Evolutionary conservation across 2,329 filamentous ascomycete genomes (phyloP).

Genomic region (Metarhizium rileyi): DNA sequence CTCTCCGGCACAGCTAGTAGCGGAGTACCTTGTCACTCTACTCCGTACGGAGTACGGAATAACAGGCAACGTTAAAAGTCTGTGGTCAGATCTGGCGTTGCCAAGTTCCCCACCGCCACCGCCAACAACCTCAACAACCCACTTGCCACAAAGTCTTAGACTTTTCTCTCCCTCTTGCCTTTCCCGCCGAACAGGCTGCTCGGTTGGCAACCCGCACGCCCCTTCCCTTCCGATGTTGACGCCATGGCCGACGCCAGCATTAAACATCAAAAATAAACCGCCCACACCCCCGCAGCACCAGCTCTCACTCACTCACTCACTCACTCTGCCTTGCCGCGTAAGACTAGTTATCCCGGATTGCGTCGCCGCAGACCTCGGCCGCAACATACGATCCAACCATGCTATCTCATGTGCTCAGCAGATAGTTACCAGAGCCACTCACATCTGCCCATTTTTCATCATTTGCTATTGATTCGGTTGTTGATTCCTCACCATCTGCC

Average conservation of each 20-base stretch:
- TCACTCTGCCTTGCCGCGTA: too few relatives aligned
- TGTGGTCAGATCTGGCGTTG: not conserved
- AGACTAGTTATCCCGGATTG: slow-evolving; percentile 10
- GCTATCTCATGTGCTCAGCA: not conserved
- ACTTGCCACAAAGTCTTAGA: too few relatives aligned
- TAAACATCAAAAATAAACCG: slow-evolving; percentile 1
- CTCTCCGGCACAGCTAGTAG: too few relatives aligned
- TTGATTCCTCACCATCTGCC: too few relatives aligned
- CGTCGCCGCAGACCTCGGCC: slow-evolving; percentile 11
- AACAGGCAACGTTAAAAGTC: not conserved
- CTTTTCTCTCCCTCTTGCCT: too few relatives aligned
- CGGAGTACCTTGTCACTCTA: too few relatives aligned
- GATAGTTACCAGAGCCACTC: too few relatives aligned
- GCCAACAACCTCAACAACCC: slow-evolving; percentile 3
- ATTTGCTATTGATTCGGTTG: too few relatives aligned
- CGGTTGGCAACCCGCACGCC: not conserved
- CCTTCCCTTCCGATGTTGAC: not conserved
- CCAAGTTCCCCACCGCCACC: slow-evolving; percentile 2
- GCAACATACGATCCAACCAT: slow-evolving; percentile 10
- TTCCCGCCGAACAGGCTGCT: too few relatives aligned
- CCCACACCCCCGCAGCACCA: not conserved
- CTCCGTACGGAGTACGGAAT: too few relatives aligned
- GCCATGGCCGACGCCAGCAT: not conserved
- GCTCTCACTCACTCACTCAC: too few relatives aligned
- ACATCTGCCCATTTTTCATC: too few relatives aligned